Evolutionary conservation across 441 rosid species (phyloP).

Genomic region (Eruca vesicaria): DNA sequence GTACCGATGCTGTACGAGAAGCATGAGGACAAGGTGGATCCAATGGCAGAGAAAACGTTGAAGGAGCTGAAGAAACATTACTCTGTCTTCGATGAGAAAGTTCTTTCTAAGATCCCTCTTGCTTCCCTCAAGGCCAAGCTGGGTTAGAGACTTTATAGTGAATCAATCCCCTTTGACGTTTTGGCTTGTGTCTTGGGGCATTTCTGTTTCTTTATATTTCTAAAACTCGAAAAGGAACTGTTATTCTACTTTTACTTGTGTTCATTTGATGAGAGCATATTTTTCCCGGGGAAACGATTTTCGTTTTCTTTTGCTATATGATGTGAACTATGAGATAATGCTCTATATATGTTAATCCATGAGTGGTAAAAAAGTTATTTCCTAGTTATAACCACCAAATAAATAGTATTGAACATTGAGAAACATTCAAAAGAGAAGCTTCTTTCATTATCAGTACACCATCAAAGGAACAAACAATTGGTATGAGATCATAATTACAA

Average conservation of each 20-base stretch:
- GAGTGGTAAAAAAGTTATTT: not conserved
- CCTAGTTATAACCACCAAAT: not conserved
- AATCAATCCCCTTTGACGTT: constrained; percentile 16
- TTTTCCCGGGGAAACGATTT: not conserved
- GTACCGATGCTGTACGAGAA: constrained; percentile 82
- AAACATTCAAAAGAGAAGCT: not conserved
- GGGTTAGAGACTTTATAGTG: constrained; percentile 34
- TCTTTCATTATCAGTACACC: not conserved
- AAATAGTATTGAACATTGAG: not conserved
- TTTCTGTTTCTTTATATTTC: not conserved
- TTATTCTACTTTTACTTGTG: not conserved
- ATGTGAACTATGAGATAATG: not conserved
- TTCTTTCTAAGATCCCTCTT: constrained; percentile 48
- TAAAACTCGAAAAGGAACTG: not conserved
- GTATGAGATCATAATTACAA: not conserved
- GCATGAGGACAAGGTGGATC: constrained; percentile 77
- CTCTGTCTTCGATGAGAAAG: constrained; percentile 54
- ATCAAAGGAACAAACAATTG: not conserved
- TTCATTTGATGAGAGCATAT: not conserved
- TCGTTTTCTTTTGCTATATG: not conserved
- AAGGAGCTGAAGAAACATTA: constrained; percentile 72
- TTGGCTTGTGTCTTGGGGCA: constrained; percentile 26
- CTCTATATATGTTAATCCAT: too few species aligned
- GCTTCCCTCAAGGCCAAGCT: constrained; percentile 54
- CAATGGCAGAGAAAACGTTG: constrained; percentile 69